Conservation (phyloP, 2,329 filamentous ascomycete genomes). For the Sclerotiophoma versabilis region DNA sequence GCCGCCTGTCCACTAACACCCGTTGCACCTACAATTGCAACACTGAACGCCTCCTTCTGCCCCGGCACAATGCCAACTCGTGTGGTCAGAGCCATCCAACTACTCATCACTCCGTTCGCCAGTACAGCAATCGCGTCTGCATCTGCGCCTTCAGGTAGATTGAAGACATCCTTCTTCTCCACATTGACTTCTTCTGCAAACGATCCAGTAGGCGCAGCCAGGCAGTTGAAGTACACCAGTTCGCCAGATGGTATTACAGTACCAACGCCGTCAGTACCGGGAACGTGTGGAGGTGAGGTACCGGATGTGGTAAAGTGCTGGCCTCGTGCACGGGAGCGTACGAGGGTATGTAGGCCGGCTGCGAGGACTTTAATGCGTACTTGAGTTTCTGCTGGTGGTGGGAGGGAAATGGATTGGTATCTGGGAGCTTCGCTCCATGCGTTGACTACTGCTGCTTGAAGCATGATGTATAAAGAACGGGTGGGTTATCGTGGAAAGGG, state of each 20-base stretch:
- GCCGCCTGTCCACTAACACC: slow-evolving; percentile 61
- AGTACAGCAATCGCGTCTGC: slow-evolving; percentile 60
- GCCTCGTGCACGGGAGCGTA: slow-evolving; percentile 61
- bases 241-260: slow-evolving; percentile 54
- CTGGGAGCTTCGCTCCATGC: slow-evolving; percentile 50
- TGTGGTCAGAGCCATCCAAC: slow-evolving; percentile 64
- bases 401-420: slow-evolving; percentile 46
- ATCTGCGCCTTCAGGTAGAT: slow-evolving; percentile 57
- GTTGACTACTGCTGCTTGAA: slow-evolving; percentile 52
- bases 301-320: slow-evolving; percentile 63
- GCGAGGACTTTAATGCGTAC: slow-evolving; percentile 62
- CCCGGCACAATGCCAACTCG: slow-evolving; percentile 51
- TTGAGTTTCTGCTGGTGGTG: slow-evolving; percentile 48
- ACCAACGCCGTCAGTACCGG: slow-evolving; percentile 63
- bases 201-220: slow-evolving; percentile 52
- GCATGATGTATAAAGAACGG: slow-evolving; percentile 25
- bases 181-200: slow-evolving; percentile 61
- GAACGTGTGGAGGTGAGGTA: slow-evolving; percentile 58
- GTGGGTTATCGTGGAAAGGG: too few relatives aligned
- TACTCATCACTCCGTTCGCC: slow-evolving; percentile 63
- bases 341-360: slow-evolving; percentile 61
- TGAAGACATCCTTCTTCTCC: slow-evolving; percentile 47
- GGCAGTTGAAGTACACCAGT: slow-evolving; percentile 59
- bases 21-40: slow-evolving; percentile 62
- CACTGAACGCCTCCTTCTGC: slow-evolving; percentile 50